Percentiles rank a stretch among this genome's conserved stretches.
phyloP scores from a whole-genome alignment of 2,329 filamentous ascomycete species.

The Cercospora berteroae region DNA sequence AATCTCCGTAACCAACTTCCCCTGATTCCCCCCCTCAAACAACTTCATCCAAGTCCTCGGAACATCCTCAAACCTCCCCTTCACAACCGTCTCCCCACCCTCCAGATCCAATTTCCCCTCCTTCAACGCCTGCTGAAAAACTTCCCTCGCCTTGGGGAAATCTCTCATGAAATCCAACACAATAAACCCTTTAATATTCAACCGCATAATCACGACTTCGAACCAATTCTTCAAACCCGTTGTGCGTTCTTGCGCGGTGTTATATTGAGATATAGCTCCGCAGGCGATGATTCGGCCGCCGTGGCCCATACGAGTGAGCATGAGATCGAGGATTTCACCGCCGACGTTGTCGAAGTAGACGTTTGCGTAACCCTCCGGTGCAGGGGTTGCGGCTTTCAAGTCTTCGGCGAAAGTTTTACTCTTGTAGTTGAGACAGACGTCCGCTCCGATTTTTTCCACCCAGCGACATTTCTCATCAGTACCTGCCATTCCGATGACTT shows the following conservation, averaged over 20 bases:
- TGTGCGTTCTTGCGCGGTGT: slow-evolving; percentile 47
- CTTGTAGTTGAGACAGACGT: slow-evolving; percentile 58
- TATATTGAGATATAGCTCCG: slow-evolving; percentile 69
- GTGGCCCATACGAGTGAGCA: slow-evolving; percentile 61
- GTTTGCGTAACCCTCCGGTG: slow-evolving; percentile 48
- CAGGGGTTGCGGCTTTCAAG: slow-evolving; percentile 46
- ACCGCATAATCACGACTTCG: slow-evolving; percentile 37
- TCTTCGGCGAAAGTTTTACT: slow-evolving; percentile 47
- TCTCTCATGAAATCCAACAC: slow-evolving; percentile 35
- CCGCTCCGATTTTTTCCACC: slow-evolving; percentile 53
- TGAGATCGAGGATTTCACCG: slow-evolving; percentile 67
- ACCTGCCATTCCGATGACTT: slow-evolving; percentile 54
- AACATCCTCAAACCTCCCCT: slow-evolving; percentile 49
- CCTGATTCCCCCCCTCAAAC: slow-evolving; percentile 49
- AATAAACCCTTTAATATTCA: slow-evolving; percentile 38
- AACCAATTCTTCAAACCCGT: slow-evolving; percentile 40
- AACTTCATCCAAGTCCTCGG: slow-evolving; percentile 51
- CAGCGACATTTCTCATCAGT: slow-evolving; percentile 53
- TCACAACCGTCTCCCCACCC: slow-evolving; percentile 48
- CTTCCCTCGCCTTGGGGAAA: slow-evolving; percentile 23
- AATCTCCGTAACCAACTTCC: slow-evolving; percentile 48
- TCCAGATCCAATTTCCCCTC: slow-evolving; percentile 51
- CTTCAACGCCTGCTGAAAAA: slow-evolving; percentile 33
- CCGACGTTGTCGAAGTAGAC: slow-evolving; percentile 75
- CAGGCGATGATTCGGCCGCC: slow-evolving; percentile 67